A percentile compares a stretch with the other conserved stretches of the same genome.
Conservation (phyloP, 179 eudicot species). For the Gypsophila paniculata region DNA sequence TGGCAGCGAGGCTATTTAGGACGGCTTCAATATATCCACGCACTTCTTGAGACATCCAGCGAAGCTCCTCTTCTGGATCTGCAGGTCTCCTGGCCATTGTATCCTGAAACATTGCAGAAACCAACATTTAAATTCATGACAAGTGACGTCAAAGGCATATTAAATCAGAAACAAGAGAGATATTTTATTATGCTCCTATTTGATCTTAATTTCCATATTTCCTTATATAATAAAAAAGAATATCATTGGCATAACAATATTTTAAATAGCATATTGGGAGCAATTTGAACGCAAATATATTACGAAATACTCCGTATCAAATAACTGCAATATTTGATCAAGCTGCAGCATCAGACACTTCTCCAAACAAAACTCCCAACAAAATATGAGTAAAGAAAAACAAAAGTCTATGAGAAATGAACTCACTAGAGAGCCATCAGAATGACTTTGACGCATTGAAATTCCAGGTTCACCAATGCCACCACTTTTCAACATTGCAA, state of each 20-base stretch:
- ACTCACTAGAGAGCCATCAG: conserved; percentile 98
- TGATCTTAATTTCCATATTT: background rate
- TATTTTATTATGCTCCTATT: background rate
- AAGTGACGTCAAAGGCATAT: background rate
- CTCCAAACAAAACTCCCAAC: background rate
- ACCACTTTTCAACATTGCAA: conserved; percentile 67
- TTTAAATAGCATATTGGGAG: background rate
- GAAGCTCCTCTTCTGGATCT: conserved; percentile 98
- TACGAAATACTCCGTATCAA: background rate
- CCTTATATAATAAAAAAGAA: background rate
- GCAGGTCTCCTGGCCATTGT: conserved; percentile 93
- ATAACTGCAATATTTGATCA: background rate
- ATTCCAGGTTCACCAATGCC: conserved; percentile 55
- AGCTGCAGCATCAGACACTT: background rate
- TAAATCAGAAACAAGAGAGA: background rate
- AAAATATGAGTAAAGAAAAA: background rate
- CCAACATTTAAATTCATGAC: background rate
- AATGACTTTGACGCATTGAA: conserved; percentile 78
- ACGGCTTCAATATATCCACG: conserved; percentile 99
- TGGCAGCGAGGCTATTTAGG: conserved; percentile 95
- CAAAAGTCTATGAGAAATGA: background rate
- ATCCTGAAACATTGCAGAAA: conserved; percentile 47
- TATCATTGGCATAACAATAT: no score
- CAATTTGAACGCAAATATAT: background rate
- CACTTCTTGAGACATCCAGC: conserved; percentile 99